Conservation (phyloP, 140 eudicot species). For the Cichorium intybus region DNA sequence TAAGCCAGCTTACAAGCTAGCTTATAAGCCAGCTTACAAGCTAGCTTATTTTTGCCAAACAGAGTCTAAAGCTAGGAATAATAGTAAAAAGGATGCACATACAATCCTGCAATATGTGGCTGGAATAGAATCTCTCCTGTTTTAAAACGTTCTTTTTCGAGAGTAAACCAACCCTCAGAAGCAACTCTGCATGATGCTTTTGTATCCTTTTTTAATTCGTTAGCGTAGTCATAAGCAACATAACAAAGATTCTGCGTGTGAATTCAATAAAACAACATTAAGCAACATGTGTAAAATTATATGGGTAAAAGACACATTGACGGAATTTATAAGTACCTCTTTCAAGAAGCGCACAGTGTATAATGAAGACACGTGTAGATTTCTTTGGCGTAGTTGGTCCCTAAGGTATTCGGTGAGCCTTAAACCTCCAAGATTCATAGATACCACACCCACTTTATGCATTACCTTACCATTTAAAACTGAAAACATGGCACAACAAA, state of each 20-base stretch:
- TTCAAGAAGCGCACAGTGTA: constrained; percentile 86
- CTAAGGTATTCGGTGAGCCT: constrained; percentile 90
- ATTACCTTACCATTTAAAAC: constrained; percentile 79
- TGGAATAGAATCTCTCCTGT: constrained; percentile 95
- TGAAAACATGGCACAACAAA: constrained; percentile 22
- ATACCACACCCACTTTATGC: constrained; percentile 90
- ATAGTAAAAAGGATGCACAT: constrained; percentile 30
- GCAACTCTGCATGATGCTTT: constrained; percentile 65
- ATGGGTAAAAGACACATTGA: not conserved
- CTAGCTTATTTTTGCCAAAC: no score
- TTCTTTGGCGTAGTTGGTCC: constrained; percentile 75
- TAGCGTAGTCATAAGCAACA: constrained; percentile 88
- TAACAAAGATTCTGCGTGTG: constrained; percentile 81
- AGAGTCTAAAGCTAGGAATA: no score
- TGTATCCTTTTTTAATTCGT: constrained; percentile 72
- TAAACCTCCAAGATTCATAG: constrained; percentile 80
- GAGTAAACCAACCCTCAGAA: constrained; percentile 70
- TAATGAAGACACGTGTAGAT: constrained; percentile 64
- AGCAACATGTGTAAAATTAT: no score
- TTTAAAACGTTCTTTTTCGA: constrained; percentile 82
- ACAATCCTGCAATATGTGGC: constrained; percentile 96
- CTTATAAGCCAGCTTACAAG: no score
- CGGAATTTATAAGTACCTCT: constrained; percentile 69
- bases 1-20: no score
- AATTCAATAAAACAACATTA: constrained; percentile 3